Evolutionary conservation across 2,329 filamentous ascomycete species (phyloP), one percentile per base, ranked within the genome.

Genomic region (Rhynchosporium agropyri): DNA sequence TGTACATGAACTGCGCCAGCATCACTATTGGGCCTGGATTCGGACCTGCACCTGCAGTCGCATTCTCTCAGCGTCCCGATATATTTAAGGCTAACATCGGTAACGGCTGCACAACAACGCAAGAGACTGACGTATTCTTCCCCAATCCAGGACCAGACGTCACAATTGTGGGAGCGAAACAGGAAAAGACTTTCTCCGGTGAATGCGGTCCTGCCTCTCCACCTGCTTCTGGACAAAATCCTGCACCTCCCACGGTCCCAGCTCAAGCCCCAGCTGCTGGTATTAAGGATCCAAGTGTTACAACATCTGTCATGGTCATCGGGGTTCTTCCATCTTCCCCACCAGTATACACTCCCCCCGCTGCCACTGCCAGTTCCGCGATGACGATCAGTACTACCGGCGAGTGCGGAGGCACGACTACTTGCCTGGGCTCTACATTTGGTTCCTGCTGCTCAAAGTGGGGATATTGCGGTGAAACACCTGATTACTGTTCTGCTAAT

Each of bases 1-100:
- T 87, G 79, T 89, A 89, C 76, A 86, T 87, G 84, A 85, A 87
- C 71, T 89, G 86, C 66, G 85, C 85, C 0, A 78, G 79, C 8
- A 81, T 88, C 40, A 79, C 79, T 31, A 83, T 88, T 58, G 69
- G 67, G 7, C 64, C 65, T 20, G 70, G 68, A 1, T 40, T 63
- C 28, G 63, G 64, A 15, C 46, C 54, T 31, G 61, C 68, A 15
- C 65, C 69, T n/a, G 60, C 65, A 13, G 65, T 70, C 53, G 63
- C 73, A 28, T 82, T 86, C 69, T 72, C 75, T 36, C 65, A 69
- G 6, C 79, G 86, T 0, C 86, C 86, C 0, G 75, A 79, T 26
- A 79, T 88, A 71, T 88, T 86, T 69, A 78, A 84, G 12, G 84
- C 83, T 70, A 88, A 88, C 68, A 73, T 86, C 33, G 74, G 74